These are phyloP conservation scores for Talaromyces sp. DNA, from an alignment of 2,329 filamentous ascomycete genomes.

Conservation along the genomic window DNA sequence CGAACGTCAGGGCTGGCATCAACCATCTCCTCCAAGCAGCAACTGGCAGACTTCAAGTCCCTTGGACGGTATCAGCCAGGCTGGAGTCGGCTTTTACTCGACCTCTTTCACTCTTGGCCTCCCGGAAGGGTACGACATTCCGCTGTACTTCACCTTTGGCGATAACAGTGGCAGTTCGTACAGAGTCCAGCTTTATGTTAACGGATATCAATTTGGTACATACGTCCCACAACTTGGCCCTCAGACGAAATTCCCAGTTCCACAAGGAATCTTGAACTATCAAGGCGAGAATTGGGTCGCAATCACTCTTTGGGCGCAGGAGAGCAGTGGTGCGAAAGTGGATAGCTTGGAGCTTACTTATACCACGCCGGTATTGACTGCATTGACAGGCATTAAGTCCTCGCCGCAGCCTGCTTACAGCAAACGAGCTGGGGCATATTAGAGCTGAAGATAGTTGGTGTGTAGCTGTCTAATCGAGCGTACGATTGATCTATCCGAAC, in stretches of 20 bases:
- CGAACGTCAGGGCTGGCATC: slow-evolving; percentile 56
- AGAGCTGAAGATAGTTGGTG: not conserved
- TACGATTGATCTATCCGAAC: not conserved
- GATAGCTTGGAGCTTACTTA: slow-evolving; percentile 51
- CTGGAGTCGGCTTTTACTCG: slow-evolving; percentile 54
- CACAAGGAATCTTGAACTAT: slow-evolving; percentile 70
- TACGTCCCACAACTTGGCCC: slow-evolving; percentile 70
- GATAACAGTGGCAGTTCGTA: slow-evolving; percentile 55
- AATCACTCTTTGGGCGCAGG: slow-evolving; percentile 65
- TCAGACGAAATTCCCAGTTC: slow-evolving; percentile 68
- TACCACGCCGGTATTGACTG: slow-evolving; percentile 51
- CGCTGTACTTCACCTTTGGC: slow-evolving; percentile 51
- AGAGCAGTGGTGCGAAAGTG: slow-evolving; percentile 55
- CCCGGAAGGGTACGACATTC: slow-evolving; percentile 54
- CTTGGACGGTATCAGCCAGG: slow-evolving; percentile 37
- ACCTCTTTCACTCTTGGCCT: slow-evolving; percentile 51
- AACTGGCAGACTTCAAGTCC: slow-evolving; percentile 35
- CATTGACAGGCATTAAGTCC: slow-evolving; percentile 44
- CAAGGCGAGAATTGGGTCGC: slow-evolving; percentile 66
- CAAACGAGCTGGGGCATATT: slow-evolving; percentile 53
- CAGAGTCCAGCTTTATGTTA: slow-evolving; percentile 65
- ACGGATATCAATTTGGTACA: slow-evolving; percentile 71
- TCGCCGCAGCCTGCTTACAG: slow-evolving; percentile 48
- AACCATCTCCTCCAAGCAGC: slow-evolving; percentile 41
- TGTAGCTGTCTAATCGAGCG: not conserved